Percentiles rank a stretch among this genome's conserved stretches.
Evolutionary conservation across 139 green algal genomes (phyloP).

Genomic region (Haematococcus lacustris): DNA sequence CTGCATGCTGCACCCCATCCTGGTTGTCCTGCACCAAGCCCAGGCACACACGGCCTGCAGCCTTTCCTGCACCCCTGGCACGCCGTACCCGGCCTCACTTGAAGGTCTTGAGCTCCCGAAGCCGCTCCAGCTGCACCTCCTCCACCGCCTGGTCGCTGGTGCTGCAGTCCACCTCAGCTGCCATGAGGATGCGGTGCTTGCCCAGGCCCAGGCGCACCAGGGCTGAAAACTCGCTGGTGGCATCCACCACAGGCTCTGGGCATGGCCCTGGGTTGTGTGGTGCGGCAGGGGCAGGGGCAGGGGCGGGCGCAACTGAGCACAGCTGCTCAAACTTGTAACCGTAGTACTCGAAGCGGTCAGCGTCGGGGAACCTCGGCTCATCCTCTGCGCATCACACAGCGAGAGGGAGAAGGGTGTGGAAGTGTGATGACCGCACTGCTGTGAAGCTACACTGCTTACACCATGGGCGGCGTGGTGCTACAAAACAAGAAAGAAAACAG

Average conservation of each 20-base stretch:
- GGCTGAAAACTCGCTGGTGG: slow-evolving; percentile 36
- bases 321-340: slow-evolving; percentile 51
- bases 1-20: no score
- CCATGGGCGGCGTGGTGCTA: no score
- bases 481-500: no score
- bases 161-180: slow-evolving; percentile 41
- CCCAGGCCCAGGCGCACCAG: slow-evolving; percentile 24
- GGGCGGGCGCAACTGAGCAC: slow-evolving; percentile 9
- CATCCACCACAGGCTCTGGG: slow-evolving; percentile 20
- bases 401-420: no score
- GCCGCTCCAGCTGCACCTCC: neutral
- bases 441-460: no score
- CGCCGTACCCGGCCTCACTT: no score
- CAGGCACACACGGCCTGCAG: no score
- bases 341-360: slow-evolving; percentile 35
- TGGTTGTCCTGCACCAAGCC: no score
- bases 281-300: neutral
- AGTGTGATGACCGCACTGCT: no score
- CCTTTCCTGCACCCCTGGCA: no score
- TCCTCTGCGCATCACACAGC: no score
- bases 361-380: slow-evolving; percentile 9
- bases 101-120: slow-evolving; percentile 40
- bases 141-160: neutral
- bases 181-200: slow-evolving; percentile 36
- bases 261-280: neutral